phyloP scores from a whole-genome alignment of 352 stramenopile genomes.

The Globisporangium perplexum region DNA sequence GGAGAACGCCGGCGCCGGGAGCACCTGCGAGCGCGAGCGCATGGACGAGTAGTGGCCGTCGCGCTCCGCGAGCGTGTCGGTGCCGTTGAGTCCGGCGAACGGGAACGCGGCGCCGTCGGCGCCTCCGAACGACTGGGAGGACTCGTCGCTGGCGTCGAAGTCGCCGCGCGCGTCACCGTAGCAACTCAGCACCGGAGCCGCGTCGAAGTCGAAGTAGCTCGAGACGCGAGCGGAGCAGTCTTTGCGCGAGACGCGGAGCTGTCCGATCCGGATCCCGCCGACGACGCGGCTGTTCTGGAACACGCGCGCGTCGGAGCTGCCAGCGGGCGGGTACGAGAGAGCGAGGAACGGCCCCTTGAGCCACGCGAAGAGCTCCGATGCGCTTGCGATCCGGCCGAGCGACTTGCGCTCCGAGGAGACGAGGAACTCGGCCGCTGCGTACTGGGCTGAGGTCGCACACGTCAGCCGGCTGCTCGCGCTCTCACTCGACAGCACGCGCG shows the following conservation, averaged over 20 bases:
- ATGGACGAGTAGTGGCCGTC: constrained; percentile 35
- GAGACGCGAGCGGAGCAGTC: constrained; percentile 30
- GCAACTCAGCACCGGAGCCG: constrained; percentile 10
- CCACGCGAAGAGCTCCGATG: constrained; percentile 23
- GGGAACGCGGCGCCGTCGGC: constrained; percentile 12
- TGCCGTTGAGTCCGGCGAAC: constrained; percentile 31
- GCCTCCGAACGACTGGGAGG: constrained; percentile 13
- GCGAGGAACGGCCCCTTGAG: constrained; percentile 23
- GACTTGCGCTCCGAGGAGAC: neutral
- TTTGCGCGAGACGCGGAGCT: constrained; percentile 27
- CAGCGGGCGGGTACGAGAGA: constrained; percentile 13
- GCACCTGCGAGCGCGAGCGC: constrained; percentile 13
- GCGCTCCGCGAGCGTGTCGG: constrained; percentile 24
- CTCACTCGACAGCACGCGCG: neutral
- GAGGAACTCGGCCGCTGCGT: constrained; percentile 11
- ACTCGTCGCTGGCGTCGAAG: constrained; percentile 18
- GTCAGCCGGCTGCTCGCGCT: neutral
- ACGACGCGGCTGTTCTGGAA: constrained; percentile 28
- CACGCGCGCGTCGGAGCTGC: constrained; percentile 2
- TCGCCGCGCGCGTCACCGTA: constrained; percentile 18
- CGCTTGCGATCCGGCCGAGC: constrained; percentile 18
- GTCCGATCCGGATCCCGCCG: constrained; percentile 37
- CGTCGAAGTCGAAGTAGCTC: constrained; percentile 20
- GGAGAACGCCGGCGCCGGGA: constrained; percentile 39
- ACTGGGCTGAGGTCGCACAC: constrained; percentile 9